Conservation (phyloP, 2,329 filamentous ascomycete genomes). For the Aspergillus persii region DNA sequence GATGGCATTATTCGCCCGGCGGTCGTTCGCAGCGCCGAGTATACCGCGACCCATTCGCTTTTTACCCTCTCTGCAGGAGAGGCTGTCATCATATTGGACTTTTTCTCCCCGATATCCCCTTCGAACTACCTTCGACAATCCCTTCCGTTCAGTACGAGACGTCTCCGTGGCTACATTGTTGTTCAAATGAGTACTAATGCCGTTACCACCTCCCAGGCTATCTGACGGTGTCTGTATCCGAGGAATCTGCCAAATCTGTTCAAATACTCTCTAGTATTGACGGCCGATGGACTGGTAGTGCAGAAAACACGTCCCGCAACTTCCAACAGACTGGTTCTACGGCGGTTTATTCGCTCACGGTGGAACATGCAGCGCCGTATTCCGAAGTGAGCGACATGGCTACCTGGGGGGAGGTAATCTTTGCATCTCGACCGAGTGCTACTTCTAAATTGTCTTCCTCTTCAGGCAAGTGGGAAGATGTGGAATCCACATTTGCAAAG, state of each 20-base stretch:
- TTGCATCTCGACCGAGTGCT: conserved; percentile 34
- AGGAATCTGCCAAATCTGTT: conserved; percentile 25
- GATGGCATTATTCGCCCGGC: conserved; percentile 32
- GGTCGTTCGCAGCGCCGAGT: conserved; percentile 35
- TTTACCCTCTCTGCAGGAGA: conserved; percentile 40
- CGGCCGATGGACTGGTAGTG: conserved; percentile 43
- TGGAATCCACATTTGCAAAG: conserved; percentile 32
- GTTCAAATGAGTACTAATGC: conserved; percentile 7
- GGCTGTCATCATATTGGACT: conserved; percentile 40
- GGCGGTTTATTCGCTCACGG: conserved; percentile 33
- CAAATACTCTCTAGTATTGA: conserved; percentile 47
- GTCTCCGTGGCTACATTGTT: not conserved
- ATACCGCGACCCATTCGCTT: conserved; percentile 43
- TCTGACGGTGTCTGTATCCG: conserved; percentile 38
- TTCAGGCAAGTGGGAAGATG: conserved; percentile 27
- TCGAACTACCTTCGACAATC: conserved; percentile 44
- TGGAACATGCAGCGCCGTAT: conserved; percentile 32
- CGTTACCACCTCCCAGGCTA: conserved; percentile 27
- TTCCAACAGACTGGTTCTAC: conserved; percentile 26
- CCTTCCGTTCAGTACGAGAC: conserved; percentile 39
- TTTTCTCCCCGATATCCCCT: conserved; percentile 46
- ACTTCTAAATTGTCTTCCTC: conserved; percentile 28
- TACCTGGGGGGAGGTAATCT: conserved; percentile 42
- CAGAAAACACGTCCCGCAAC: conserved; percentile 20
- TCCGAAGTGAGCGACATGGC: conserved; percentile 41